These are phyloP conservation scores for Didymella segeticola DNA, from an alignment of 2,329 filamentous ascomycete species.

Conservation along the genomic window DNA sequence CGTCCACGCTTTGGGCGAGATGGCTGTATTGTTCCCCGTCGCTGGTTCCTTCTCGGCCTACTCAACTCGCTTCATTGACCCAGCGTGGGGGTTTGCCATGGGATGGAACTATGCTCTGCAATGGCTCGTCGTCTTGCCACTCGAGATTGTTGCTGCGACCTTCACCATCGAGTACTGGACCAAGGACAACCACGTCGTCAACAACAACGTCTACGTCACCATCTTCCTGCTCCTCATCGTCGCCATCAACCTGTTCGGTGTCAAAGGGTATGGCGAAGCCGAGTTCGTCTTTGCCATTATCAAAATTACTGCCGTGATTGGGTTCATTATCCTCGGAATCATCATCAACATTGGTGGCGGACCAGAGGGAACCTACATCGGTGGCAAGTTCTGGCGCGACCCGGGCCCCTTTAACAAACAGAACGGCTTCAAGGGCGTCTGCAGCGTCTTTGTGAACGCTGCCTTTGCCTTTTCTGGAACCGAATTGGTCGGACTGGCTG, in stretches of 20 bases:
- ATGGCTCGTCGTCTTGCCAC: constrained; percentile 48
- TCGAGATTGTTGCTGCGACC: constrained; percentile 49
- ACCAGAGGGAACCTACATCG: constrained; percentile 54
- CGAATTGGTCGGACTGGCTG: constrained; percentile 66
- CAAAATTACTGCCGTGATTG: constrained; percentile 40
- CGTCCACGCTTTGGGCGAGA: constrained; percentile 59
- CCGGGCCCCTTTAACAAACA: constrained; percentile 55
- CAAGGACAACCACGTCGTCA: constrained; percentile 18
- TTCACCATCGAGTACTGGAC: constrained; percentile 49
- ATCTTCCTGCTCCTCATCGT: constrained; percentile 49
- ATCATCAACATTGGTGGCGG: constrained; percentile 64
- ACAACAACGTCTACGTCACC: constrained; percentile 46
- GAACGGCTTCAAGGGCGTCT: constrained; percentile 70
- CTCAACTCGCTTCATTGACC: constrained; percentile 58
- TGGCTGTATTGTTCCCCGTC: constrained; percentile 67
- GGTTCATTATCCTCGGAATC: constrained; percentile 59
- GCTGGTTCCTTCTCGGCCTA: constrained; percentile 60
- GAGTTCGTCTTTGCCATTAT: constrained; percentile 51
- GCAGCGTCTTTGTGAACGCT: constrained; percentile 68
- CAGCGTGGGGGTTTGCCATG: constrained; percentile 53
- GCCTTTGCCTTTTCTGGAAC: constrained; percentile 69
- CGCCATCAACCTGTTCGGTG: constrained; percentile 40
- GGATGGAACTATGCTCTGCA: constrained; percentile 49
- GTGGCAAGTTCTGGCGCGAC: constrained; percentile 66
- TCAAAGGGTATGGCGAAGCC: background rate